These are phyloP conservation scores for Leccinum disarticulatum DNA, from an alignment of 768 basidiomycete genomes.

Conservation along the genomic window DNA sequence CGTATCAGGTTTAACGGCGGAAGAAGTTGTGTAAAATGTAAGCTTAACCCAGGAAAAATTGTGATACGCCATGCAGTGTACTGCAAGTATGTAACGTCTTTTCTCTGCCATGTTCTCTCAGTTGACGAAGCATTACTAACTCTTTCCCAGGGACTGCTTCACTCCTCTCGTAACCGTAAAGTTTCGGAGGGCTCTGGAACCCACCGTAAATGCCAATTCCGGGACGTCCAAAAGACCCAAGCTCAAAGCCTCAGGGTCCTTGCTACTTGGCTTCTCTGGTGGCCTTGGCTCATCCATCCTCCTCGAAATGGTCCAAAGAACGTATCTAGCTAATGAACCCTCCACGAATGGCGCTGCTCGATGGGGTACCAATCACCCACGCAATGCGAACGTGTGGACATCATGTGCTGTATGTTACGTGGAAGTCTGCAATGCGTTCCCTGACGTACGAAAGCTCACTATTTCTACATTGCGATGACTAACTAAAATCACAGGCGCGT, in stretches of 20 bases:
- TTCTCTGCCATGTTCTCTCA: constrained; percentile 9
- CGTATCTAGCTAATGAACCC: constrained; percentile 46
- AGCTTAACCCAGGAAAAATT: constrained; percentile 59
- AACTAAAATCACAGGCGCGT: constrained; percentile 41
- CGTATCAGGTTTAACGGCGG: constrained; percentile 67
- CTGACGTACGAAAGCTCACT: constrained; percentile 47
- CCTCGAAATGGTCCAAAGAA: constrained; percentile 62
- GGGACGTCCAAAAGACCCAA: constrained; percentile 56
- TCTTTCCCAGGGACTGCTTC: constrained; percentile 57
- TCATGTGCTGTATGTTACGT: constrained; percentile 67
- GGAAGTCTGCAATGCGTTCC: constrained; percentile 61
- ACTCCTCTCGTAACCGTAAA: constrained; percentile 58
- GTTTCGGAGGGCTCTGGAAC: constrained; percentile 66
- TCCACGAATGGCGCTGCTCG: constrained; percentile 31
- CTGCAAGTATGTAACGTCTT: constrained; percentile 60
- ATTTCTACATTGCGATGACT: not conserved
- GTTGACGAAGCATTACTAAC: not conserved
- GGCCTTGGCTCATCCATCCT: constrained; percentile 75
- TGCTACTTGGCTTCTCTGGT: constrained; percentile 74
- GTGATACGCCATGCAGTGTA: constrained; percentile 81
- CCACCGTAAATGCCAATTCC: constrained; percentile 55
- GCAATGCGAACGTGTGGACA: constrained; percentile 61
- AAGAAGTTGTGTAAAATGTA: constrained; percentile 73
- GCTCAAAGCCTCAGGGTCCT: constrained; percentile 65
- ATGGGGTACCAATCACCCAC: constrained; percentile 68